Conservation (phyloP, 1,284 basidiomycete species). For the Cryptococcus sp. region DNA sequence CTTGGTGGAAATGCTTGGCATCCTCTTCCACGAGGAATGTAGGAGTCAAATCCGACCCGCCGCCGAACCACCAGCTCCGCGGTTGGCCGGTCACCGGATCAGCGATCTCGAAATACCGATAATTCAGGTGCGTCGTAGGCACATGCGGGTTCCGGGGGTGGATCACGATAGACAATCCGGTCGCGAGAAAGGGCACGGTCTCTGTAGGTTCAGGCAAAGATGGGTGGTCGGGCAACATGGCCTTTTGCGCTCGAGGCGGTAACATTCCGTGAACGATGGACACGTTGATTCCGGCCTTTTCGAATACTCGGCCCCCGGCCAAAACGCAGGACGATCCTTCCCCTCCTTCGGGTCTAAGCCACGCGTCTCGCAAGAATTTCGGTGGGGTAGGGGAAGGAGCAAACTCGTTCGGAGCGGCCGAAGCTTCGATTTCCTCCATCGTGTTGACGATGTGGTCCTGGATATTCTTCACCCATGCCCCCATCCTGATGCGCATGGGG, state of each 20-base stretch:
- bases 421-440: conserved; percentile 77
- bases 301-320: conserved; percentile 71
- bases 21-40: conserved; percentile 89
- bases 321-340: conserved; percentile 87
- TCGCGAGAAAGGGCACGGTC: conserved; percentile 87
- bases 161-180: conserved; percentile 86
- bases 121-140: conserved; percentile 95
- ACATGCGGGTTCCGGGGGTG: conserved; percentile 91
- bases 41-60: conserved; percentile 94
- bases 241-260: conserved; percentile 82
- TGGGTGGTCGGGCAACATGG: conserved; percentile 91
- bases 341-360: conserved; percentile 78
- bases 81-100: conserved; percentile 55
- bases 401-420: conserved; percentile 54
- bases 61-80: conserved; percentile 98
- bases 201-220: conserved; percentile 63
- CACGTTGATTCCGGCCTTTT: conserved; percentile 97
- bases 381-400: conserved; percentile 33
- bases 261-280: conserved; percentile 87
- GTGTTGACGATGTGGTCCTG: conserved; percentile 80
- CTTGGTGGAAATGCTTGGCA: conserved; percentile 80
- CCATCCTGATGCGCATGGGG: conserved; percentile 77
- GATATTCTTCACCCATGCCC: conserved; percentile 73
- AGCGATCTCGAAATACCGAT: conserved; percentile 93
- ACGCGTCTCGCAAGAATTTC: conserved; percentile 81